Conservation (phyloP, 768 basidiomycete species). For the Trametes sanguinea region DNA sequence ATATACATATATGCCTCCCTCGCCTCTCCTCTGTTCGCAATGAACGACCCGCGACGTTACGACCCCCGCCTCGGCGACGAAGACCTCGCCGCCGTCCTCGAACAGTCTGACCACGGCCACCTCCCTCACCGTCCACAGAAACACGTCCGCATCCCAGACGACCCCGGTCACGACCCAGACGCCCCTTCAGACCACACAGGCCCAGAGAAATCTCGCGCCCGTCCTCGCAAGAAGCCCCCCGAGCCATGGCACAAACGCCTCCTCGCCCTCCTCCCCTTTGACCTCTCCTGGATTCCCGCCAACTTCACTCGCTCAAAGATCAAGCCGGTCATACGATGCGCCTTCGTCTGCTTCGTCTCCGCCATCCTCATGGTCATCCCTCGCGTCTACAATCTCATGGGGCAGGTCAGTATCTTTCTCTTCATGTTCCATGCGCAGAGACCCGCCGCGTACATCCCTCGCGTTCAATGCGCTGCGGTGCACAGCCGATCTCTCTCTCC, state of each 20-base stretch:
- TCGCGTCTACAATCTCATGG: slow-evolving; percentile 47
- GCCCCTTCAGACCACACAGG: not conserved
- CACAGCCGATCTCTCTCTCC: too few species aligned
- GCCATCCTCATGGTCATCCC: slow-evolving; percentile 61
- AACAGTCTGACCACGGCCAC: slow-evolving; percentile 5
- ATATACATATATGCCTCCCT: not conserved
- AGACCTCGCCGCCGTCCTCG: slow-evolving; percentile 10
- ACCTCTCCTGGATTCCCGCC: slow-evolving; percentile 55
- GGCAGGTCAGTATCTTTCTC: slow-evolving; percentile 46
- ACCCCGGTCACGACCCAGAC: not conserved
- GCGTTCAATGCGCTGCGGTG: not conserved
- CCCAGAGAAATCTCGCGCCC: not conserved
- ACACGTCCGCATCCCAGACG: slow-evolving; percentile 14
- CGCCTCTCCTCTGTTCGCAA: not conserved
- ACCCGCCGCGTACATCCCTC: too few species aligned
- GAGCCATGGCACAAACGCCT: slow-evolving; percentile 4
- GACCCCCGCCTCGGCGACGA: slow-evolving; percentile 36
- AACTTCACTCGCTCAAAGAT: slow-evolving; percentile 60
- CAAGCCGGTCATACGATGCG: slow-evolving; percentile 65
- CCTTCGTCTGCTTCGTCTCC: slow-evolving; percentile 62
- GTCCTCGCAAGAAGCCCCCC: not conserved
- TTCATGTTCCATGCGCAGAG: too few species aligned
- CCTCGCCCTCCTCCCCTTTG: slow-evolving; percentile 29
- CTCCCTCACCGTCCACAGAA: not conserved
- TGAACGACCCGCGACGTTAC: slow-evolving; percentile 16